Evolutionary conservation across 768 basidiomycete genomes (phyloP), one percentile per base, ranked within the genome.

Genomic region (Mycena chlorophos): DNA sequence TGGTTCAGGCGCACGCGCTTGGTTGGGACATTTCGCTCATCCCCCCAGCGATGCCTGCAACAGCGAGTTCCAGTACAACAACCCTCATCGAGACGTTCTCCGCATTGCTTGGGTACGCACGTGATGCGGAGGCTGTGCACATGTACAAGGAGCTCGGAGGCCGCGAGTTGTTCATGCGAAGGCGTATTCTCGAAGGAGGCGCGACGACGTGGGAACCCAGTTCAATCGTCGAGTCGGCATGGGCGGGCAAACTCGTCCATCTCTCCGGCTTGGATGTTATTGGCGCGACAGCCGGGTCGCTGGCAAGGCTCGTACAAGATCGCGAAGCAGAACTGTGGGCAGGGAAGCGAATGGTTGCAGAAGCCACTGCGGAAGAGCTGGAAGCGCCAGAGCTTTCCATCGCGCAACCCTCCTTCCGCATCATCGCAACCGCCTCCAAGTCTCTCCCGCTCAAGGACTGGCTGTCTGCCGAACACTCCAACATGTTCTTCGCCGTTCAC

Each of bases 131-230:
- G 57, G 78, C 77, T 2, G 65, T 86, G 10, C 84, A 87, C 55
- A 73, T 87, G 73, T 88, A 86, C 66, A 88, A 86, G 66, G 86
- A 87, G 57, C 69, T 87, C 5, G 84, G 86, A 6, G 86, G 86
- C 6, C 68, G 86, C 17, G 86, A 87, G 69, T 65, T 88, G 20
- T 64, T 85, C 22, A 86, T 88, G 85, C 71, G 85, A 23, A 68
- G 85, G 30, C 77, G 72, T 63, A 79, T 87, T 37, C 73, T 78
- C 57, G 77, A 82, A 20, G 82, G 77, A 10, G 85, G 85, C 19
- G 81, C 82, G 12, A 87, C 80, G 4, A 71, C 69, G 45, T 82
- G 80, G 80, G 82, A 84, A 63, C 80, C 85, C 57, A 83, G 83
- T 49, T 72, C 80, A 5, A 63, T 88, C 28, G 74, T 85, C n/a